phyloP scores from a whole-genome alignment of 768 basidiomycete species.

The Suillus luteus region DNA sequence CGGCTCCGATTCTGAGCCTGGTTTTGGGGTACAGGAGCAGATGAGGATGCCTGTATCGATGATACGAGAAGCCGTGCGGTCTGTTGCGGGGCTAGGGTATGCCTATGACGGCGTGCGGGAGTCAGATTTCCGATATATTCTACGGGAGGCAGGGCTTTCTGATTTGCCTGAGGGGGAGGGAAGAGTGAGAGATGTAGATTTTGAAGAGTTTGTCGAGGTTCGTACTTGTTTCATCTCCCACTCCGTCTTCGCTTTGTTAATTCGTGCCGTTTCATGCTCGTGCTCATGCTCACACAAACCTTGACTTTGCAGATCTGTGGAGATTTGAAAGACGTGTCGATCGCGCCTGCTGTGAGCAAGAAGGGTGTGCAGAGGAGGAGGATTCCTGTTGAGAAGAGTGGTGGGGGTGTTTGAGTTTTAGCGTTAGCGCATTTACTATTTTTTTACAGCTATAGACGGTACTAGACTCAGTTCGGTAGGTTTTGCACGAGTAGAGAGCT shows the following conservation, averaged over 20 bases:
- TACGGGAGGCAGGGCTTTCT: slow-evolving; percentile 73
- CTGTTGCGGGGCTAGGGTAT: slow-evolving; percentile 27
- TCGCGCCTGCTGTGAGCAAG: slow-evolving; percentile 40
- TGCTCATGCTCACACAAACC: neutral
- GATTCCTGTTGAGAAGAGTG: slow-evolving; percentile 47
- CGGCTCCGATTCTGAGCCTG: slow-evolving; percentile 22
- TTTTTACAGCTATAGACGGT: neutral
- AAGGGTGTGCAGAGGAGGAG: slow-evolving; percentile 40
- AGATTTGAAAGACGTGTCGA: slow-evolving; percentile 64
- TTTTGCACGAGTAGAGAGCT: neutral
- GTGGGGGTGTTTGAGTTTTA: slow-evolving; percentile 29
- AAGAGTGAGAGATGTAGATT: slow-evolving; percentile 46
- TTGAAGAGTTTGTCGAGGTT: slow-evolving; percentile 90
- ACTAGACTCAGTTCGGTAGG: neutral
- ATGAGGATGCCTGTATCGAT: slow-evolving; percentile 42
- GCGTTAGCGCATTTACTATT: neutral
- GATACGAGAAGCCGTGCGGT: slow-evolving; percentile 31
- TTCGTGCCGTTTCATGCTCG: neutral
- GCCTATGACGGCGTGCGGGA: slow-evolving; percentile 62
- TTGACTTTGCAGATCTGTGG: slow-evolving; percentile 60
- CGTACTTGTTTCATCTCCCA: slow-evolving; percentile 25
- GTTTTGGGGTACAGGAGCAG: slow-evolving; percentile 12
- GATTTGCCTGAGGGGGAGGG: slow-evolving; percentile 21
- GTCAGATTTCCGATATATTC: slow-evolving; percentile 73
- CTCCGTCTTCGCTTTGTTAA: neutral